Percentiles rank a stretch among this genome's conserved stretches.
Conservation (phyloP, 345 rosid species). For the Punica granatum region DNA sequence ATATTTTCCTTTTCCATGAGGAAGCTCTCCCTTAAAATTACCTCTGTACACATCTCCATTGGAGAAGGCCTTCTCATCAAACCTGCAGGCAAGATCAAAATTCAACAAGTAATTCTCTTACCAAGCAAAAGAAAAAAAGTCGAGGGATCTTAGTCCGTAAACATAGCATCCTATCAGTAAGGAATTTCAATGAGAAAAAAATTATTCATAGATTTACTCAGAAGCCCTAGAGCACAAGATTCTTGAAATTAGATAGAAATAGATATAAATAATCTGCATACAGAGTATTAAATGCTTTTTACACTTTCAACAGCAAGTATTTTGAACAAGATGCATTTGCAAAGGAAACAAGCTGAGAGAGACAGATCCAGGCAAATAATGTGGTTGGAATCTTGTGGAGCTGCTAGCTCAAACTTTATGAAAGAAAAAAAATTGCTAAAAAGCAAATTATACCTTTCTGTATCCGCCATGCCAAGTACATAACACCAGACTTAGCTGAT, state of each 20-base stretch:
- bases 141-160: not conserved
- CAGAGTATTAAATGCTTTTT: not conserved
- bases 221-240: not conserved
- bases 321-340: not conserved
- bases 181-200: not conserved
- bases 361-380: not conserved
- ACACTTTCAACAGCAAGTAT: not conserved
- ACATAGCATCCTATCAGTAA: not conserved
- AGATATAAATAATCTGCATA: not conserved
- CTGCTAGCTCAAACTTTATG: not conserved
- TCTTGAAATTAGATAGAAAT: not conserved
- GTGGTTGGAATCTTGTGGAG: too few relatives aligned
- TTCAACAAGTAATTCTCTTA: not conserved
- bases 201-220: not conserved
- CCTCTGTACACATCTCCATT: constrained; percentile 72
- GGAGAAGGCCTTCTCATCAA: constrained; percentile 32
- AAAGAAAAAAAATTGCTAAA: not conserved
- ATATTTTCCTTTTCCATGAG: constrained; percentile 76
- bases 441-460: constrained; percentile 1
- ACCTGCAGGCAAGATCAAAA: constrained; percentile 23
- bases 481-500: constrained; percentile 6
- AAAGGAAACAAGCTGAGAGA: not conserved
- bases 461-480: not conserved
- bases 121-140: not conserved
- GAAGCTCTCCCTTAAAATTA: constrained; percentile 48